Evolutionary conservation across 805 yeast species (phyloP), one percentile per base, ranked within the genome.

Genomic region (Suhomyces sp.): DNA sequence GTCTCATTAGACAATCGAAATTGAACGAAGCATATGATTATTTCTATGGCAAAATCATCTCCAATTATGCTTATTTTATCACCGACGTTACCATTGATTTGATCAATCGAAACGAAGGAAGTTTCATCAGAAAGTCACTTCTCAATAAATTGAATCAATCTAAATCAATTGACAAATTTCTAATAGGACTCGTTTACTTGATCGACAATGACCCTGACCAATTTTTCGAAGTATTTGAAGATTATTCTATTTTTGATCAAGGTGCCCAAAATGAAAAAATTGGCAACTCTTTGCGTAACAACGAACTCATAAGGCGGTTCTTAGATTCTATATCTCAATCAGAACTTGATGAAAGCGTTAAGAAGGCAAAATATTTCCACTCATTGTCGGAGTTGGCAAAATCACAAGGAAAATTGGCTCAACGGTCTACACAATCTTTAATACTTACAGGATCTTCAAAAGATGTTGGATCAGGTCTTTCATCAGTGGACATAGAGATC

Each of bases 51-150:
- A 30, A 36, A 8, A 35, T 55, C 4, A 39, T 51, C 13, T 33
- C 46, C 1, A 41, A 34, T 14, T 46, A 47, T 24, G 49, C 58
- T 5, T 58, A 62, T 6, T 54, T 76, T 23, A 42, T 68, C 8
- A 63, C 65, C 11, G 65, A 65, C 21, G 56, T 60, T 6, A 57
- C 60, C 18, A 51, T 62, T 17, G 56, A 50, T 18, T 50, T 56
- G 22, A 51, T 58, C 25, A 60, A 51, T 25, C 48, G 46, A 23
- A 58, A 53, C 40, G 64, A 76, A 19, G 54, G 54, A 49, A 43
- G 50, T 5, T 58, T 76, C 5, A 75, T 77, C 41, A 67, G 69
- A 20, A 41, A 58, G 1, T 46, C 60, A 12, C 56, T 81, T 31
- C 56, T 70, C 27, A 26, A 21, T 4, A 35, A 39, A 3, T 33